Evolutionary conservation across 1,139 yeast species (phyloP), one percentile per base, ranked within the genome.

Genomic region (Yamadazyma songkhlaensis): DNA sequence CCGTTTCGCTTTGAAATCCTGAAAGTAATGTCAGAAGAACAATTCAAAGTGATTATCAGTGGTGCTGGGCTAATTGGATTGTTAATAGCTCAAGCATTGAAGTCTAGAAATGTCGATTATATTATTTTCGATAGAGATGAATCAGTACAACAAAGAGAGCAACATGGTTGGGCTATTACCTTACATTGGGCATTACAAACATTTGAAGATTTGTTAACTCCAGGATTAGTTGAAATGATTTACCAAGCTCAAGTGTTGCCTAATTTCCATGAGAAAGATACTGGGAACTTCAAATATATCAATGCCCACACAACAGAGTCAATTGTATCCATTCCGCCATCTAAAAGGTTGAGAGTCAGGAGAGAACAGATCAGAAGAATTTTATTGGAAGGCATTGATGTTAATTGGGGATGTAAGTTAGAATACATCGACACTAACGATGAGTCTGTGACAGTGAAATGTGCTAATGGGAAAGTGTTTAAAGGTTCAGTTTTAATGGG

Each of bases 111-210:
- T 4, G 48, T 57, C 12, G 54, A 53, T 6, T 57, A 36, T 31
- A 47, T 42, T 5, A 48, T 57, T 6, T 48, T 57, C 32, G 62
- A 57, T 39, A 38, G 62, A 41, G 61, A 57, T 39, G 50, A 46
- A 15, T 42, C 49, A 2, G 54, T 47, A 5, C 29, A 37, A 9
- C 45, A 47, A 17, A 34, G 62, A 36, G 61, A 55, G 30, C 42
- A 48, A 31, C 40, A 51, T 8, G 62, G 62, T 7, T 58, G 62
- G 62, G 62, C 61, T 25, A 57, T 57, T 13, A 57, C 62, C 4
- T 35, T 57, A 22, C 62, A 57, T 39, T 57, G 60, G 59, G 61
- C 62, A 2, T 38, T 57, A 21, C 41, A 48, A 24, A 46, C 53
- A 21, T 50, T 57, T 32, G 41, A 53, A 29, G 33, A 39, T 6